Evolutionary conservation across 371 early-diverging fungal species (phyloP).

Genomic region (Capniomyces stellatus): DNA sequence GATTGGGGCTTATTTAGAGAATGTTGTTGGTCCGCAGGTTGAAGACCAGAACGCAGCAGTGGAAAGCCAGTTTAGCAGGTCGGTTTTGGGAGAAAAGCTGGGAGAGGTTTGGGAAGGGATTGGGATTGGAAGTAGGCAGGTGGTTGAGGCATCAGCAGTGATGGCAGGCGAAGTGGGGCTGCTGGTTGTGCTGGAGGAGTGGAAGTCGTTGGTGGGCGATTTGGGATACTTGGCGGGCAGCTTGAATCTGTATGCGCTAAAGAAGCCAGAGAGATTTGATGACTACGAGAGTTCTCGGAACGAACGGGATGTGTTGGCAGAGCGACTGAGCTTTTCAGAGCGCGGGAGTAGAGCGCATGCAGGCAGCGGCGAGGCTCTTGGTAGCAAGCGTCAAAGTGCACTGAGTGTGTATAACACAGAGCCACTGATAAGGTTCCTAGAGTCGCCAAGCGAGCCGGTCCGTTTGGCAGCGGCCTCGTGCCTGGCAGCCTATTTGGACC

Average conservation of each 20-base stretch:
- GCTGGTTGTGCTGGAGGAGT: slow-evolving; percentile 49
- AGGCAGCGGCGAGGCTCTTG: neutral
- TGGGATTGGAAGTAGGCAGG: neutral
- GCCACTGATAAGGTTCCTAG: slow-evolving; percentile 40
- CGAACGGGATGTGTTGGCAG: neutral
- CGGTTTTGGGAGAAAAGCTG: neutral
- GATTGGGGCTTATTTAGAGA: slow-evolving; percentile 6
- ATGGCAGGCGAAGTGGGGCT: slow-evolving; percentile 28
- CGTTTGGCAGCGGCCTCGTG: slow-evolving; percentile 58
- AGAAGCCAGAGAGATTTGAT: no score
- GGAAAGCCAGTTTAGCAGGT: neutral
- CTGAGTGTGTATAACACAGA: no score
- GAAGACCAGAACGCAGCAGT: neutral
- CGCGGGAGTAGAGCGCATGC: neutral
- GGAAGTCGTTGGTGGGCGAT: slow-evolving; percentile 49
- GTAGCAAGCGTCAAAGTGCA: no score
- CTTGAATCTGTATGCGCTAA: slow-evolving; percentile 4
- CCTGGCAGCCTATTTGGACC: slow-evolving; percentile 17
- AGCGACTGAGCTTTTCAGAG: neutral
- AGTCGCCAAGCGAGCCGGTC: slow-evolving; percentile 48
- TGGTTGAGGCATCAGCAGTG: neutral
- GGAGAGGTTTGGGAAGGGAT: neutral
- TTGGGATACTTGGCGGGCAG: slow-evolving; percentile 52
- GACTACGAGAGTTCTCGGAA: no score
- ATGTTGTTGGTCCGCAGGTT: neutral